A percentile compares a stretch with the other conserved stretches of the same genome.
phyloP scores from a whole-genome alignment of 1,139 yeast genomes.

The Scheffersomyces stambukii region DNA sequence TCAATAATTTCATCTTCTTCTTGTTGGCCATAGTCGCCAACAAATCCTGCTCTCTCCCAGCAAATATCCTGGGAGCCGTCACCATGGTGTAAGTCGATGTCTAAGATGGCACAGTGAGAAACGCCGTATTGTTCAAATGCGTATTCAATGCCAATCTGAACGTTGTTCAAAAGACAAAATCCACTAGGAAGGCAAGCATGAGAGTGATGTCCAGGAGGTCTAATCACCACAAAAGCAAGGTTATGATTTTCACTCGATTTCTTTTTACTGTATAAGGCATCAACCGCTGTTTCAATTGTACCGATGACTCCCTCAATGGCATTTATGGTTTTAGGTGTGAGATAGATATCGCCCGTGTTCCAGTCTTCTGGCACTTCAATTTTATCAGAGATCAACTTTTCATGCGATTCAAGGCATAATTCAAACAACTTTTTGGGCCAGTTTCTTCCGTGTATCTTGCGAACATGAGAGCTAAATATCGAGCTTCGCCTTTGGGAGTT shows the following conservation, averaged over 20 bases:
- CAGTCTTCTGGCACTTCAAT: constrained; percentile 78
- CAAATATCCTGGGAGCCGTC: constrained; percentile 89
- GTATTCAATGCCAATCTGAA: constrained; percentile 77
- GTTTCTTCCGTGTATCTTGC: constrained; percentile 66
- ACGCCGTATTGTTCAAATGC: constrained; percentile 62
- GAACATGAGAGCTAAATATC: constrained; percentile 55
- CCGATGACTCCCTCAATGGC: constrained; percentile 82
- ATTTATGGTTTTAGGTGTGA: constrained; percentile 61
- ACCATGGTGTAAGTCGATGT: constrained; percentile 88
- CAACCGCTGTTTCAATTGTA: constrained; percentile 71
- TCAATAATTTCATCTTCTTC: constrained; percentile 36
- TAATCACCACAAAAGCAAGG: constrained; percentile 63
- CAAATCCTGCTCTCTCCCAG: constrained; percentile 71
- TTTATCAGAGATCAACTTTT: constrained; percentile 49
- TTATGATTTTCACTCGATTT: constrained; percentile 35
- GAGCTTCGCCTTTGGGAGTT: constrained; percentile 47
- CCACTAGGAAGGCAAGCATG: constrained; percentile 83
- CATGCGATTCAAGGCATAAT: constrained; percentile 57
- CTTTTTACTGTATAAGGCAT: constrained; percentile 36
- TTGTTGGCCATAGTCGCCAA: constrained; percentile 47
- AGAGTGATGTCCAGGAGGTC: constrained; percentile 93
- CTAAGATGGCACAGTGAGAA: constrained; percentile 79
- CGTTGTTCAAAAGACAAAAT: constrained; percentile 81
- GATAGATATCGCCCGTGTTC: constrained; percentile 82
- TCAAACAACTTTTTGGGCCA: constrained; percentile 67